A percentile compares a stretch with the other conserved stretches of the same genome.
Conservation (phyloP, 345 rosid species). For the Ceriops decandra region DNA sequence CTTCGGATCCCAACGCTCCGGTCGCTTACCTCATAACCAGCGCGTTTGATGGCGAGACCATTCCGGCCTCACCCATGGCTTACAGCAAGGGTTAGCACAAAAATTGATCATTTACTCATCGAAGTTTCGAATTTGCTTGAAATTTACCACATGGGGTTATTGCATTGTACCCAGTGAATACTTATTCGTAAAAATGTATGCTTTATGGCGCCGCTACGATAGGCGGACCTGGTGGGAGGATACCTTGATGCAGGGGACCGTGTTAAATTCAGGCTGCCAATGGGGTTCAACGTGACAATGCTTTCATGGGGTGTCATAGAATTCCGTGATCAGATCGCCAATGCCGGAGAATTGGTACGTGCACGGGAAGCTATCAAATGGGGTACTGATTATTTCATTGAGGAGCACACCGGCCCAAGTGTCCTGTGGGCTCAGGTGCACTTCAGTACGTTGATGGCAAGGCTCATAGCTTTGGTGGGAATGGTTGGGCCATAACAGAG, state of each 20-base stretch:
- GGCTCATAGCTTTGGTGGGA: conserved; percentile 19
- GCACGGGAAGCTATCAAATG: conserved; percentile 30
- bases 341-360: conserved; percentile 23
- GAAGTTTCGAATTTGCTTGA: neutral
- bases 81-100: conserved; percentile 23
- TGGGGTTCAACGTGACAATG: conserved; percentile 31
- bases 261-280: conserved; percentile 29
- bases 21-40: conserved; percentile 27
- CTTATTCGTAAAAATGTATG: neutral
- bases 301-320: conserved; percentile 30
- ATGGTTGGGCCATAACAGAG: conserved; percentile 32
- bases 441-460: conserved; percentile 11
- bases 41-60: conserved; percentile 30
- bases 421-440: conserved; percentile 29
- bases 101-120: neutral
- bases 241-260: conserved; percentile 34
- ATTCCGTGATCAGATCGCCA: conserved; percentile 20
- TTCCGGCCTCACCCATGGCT: conserved; percentile 32
- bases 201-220: neutral
- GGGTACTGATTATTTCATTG: conserved; percentile 34
- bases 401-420: conserved; percentile 27
- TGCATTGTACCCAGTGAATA: neutral
- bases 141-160: neutral
- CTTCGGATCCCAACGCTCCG: conserved; percentile 34
- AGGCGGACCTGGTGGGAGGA: conserved; percentile 35